Conservation (phyloP, 192 early-diverging fungal species). For the Physocladia obscura region DNA sequence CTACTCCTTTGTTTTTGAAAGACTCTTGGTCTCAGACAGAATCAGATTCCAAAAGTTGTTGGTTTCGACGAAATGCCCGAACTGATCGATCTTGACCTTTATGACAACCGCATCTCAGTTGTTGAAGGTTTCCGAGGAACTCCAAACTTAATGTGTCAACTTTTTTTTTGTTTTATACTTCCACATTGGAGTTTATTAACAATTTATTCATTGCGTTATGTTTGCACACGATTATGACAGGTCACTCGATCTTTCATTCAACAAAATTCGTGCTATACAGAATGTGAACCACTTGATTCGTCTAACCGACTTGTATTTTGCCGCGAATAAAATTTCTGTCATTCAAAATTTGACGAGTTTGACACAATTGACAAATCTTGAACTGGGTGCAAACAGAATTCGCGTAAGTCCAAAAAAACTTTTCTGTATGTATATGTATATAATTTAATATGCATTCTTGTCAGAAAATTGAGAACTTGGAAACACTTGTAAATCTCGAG, state of each 20-base stretch:
- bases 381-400: constrained; percentile 94
- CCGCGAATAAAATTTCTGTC: constrained; percentile 85
- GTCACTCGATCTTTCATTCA: constrained; percentile 89
- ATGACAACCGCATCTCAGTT: constrained; percentile 87
- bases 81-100: constrained; percentile 86
- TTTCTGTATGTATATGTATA: neutral
- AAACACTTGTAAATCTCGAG: constrained; percentile 74
- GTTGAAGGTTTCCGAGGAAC: constrained; percentile 68
- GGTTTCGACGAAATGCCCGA: constrained; percentile 52
- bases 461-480: constrained; percentile 79
- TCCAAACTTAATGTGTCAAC: constrained; percentile 55
- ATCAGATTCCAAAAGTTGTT: constrained; percentile 72
- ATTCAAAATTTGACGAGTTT: constrained; percentile 76
- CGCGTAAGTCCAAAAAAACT: constrained; percentile 53
- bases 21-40: constrained; percentile 81
- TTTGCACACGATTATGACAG: constrained; percentile 33
- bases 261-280: constrained; percentile 85
- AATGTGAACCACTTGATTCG: constrained; percentile 58
- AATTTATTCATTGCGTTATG: neutral
- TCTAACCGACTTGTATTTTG: constrained; percentile 81
- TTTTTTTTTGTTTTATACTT: constrained; percentile 6
- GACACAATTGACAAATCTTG: constrained; percentile 74
- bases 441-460: neutral
- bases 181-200: neutral
- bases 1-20: constrained; percentile 47